phyloP scores from a whole-genome alignment of 106 monocot species.

The Dactylorhiza incarnata region DNA sequence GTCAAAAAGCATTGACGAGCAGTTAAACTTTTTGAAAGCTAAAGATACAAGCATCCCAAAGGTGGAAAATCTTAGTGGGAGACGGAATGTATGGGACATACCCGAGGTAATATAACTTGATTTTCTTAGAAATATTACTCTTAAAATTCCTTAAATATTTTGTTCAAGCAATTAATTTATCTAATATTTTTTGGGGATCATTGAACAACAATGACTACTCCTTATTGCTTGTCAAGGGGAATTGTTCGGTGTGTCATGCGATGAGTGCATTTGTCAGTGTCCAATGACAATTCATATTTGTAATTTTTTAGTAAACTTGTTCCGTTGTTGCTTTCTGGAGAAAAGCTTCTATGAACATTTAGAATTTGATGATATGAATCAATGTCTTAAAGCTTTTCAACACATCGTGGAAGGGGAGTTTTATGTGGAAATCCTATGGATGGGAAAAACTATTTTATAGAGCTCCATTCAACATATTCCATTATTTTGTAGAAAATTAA shows the following conservation, averaged over 20 bases:
- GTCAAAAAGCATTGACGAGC: constrained; percentile 50
- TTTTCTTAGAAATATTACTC: neutral
- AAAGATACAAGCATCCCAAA: constrained; percentile 71
- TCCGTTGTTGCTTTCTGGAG: no score
- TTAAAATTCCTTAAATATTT: neutral
- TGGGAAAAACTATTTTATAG: no score
- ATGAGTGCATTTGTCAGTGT: neutral
- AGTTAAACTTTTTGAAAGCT: constrained; percentile 39
- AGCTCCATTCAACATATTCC: no score
- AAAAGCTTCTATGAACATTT: no score
- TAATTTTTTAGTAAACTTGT: no score
- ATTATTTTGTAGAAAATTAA: no score
- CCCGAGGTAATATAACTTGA: constrained; percentile 42
- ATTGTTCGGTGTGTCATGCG: neutral
- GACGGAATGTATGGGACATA: constrained; percentile 73
- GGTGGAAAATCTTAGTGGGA: constrained; percentile 72
- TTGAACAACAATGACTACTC: neutral
- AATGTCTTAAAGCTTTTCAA: no score
- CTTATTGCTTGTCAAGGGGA: neutral
- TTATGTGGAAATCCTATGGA: no score
- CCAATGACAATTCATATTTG: no score
- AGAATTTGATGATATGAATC: no score
- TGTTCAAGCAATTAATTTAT: neutral
- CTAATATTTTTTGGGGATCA: neutral
- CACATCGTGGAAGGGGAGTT: no score